Evolutionary conservation across 2,329 filamentous ascomycete genomes (phyloP), one percentile per base, ranked within the genome.

Genomic region (Scolecobasidium constrictum): DNA sequence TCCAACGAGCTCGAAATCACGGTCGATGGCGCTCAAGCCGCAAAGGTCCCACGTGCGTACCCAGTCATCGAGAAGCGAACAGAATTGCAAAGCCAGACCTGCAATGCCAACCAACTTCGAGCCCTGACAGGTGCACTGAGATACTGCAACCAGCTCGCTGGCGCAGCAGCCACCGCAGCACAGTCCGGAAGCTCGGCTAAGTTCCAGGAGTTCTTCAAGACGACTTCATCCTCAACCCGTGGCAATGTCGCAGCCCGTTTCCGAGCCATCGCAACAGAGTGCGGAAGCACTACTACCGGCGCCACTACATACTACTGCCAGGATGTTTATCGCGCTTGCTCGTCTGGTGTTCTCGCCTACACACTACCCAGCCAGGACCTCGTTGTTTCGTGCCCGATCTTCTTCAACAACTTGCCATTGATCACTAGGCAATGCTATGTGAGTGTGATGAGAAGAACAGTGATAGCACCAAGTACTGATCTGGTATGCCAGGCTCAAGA

Each of bases 401-500:
- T 31, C 26, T 46, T 46, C 19, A 12, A 31, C 7, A 18, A 7
- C 16, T n/a, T 46, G 4, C 42, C 42, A 6, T 17, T 40, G 23
- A 13, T 35, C 5, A 15, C 42, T 4, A 4, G 9, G 3, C 31
- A 20, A 15, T 31, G 26, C 26, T n/a, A n/a, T n/a, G n/a, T n/a
- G n/a, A n/a, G n/a, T n/a, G n/a, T n/a, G n/a, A n/a, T n/a, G n/a
- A n/a, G n/a, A n/a, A 64, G 73, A 0, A 64, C 66, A 2, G 46
- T 75, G 21, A 61, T 69, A 6, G 51, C 50, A 6, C 59, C 56
- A 1, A n/a, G n/a, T n/a, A n/a, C n/a, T n/a, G n/a, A n/a, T n/a
- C n/a, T n/a, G n/a, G n/a, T n/a, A n/a, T 84, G 80, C 63, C 76
- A 82, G 54, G 69, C 52, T 2, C 78, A 83, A 60, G 79, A 82